These are phyloP conservation scores for Solanum pinnatisectum DNA, from an alignment of 257 asterid species.

Conservation along the genomic window DNA sequence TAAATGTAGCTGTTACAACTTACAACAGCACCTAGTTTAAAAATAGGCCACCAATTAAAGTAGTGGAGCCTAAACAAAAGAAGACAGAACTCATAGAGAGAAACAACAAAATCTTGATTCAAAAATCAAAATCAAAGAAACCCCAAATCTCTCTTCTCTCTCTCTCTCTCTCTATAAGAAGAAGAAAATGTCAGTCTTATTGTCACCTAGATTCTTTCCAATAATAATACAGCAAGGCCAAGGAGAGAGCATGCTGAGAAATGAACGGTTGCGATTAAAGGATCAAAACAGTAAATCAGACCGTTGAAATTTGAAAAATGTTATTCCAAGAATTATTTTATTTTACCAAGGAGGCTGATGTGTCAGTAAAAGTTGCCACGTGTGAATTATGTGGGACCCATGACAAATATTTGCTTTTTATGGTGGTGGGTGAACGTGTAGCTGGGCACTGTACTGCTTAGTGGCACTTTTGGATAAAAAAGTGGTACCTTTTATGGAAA, in stretches of 20 bases:
- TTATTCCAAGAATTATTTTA: background rate
- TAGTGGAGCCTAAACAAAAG: constrained; percentile 6
- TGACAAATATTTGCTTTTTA: background rate
- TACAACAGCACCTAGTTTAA: background rate
- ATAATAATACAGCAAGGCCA: background rate
- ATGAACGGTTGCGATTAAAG: constrained; percentile 30
- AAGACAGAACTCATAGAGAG: constrained; percentile 15
- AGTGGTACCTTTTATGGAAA: background rate
- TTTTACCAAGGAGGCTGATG: constrained; percentile 22
- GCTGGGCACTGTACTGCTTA: background rate
- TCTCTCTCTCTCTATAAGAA: constrained; percentile 12
- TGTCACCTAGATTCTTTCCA: background rate
- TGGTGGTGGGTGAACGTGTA: background rate
- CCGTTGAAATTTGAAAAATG: constrained; percentile 58
- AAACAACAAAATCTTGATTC: constrained; percentile 22
- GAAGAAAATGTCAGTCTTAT: constrained; percentile 17
- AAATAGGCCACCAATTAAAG: constrained; percentile 9
- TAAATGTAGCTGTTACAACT: constrained; percentile 4
- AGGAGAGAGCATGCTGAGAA: background rate
- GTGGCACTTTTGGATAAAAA: background rate
- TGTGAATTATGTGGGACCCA: constrained; percentile 1
- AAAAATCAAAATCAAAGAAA: constrained; percentile 25
- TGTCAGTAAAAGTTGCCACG: constrained; percentile 24
- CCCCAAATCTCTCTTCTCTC: background rate
- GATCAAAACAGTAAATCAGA: constrained; percentile 31